Base-by-base conservation (phyloP, 495 filamentous ascomycete genomes). In the Aspergillus nidulans region DNA sequence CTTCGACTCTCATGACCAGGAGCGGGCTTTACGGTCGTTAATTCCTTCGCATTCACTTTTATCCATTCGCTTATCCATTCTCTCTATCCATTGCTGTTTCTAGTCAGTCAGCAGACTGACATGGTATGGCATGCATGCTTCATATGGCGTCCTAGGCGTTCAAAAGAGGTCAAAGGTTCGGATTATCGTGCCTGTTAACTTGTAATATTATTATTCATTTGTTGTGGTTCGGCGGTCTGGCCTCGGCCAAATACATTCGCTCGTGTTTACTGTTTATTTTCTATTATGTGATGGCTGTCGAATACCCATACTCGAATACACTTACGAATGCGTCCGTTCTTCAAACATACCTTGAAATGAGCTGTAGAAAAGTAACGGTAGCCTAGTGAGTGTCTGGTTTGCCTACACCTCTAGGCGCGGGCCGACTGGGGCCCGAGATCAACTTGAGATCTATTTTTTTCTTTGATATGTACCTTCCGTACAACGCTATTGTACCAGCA, bases 21-120 rank as follows among this genome's bases (percentile, higher is more conserved):
- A 76, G 74, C 74, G 57, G 74, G 74, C 74, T 76, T 77, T 76
- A 67, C 61, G 63, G 68, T 77, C 68, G 60, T 64, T 74, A 55
- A 49, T 57, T 57, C 52, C 58, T 60, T 50, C 51, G 52, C 56
- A 57, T 55, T 48, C 23, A 23, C 30, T 50, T 62, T 57, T 45
- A 46, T 55, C 23, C 39, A 8, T 48, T 40, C 23, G 12, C 21
- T 57, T 45, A 46, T 55, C 23, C 39, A 8, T 48, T 40, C 23
- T 5, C 21, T 55, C 43, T 25, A 48, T 55, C 32, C 26, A 48
- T 38, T 44, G 19, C 32, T 32, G 42, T 15, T 15, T 16, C 34
- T 32, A 26, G 4, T 34, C 36, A 55, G 34, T 42, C 32, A 34
- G 10, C 16, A 6, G 12, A 44, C 52, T 54, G 49, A 40, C 49